phyloP scores from a whole-genome alignment of 1,284 basidiomycete species.

The Leccinum subspadiceum region DNA sequence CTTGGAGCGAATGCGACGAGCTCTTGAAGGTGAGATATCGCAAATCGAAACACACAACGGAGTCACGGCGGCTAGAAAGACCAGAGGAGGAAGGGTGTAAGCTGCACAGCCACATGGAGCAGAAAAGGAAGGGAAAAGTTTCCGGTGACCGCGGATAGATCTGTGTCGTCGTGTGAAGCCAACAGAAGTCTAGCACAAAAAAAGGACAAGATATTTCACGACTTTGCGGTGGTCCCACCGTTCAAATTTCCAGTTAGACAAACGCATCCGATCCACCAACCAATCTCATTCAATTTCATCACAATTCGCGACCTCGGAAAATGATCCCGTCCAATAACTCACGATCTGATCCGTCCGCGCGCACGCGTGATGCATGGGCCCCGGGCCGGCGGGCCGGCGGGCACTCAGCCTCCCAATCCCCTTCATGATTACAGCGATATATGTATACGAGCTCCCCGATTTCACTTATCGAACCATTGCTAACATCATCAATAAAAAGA shows the following conservation, averaged over 20 bases:
- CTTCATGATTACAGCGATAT: neutral
- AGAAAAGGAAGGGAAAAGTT: neutral
- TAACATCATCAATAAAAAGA: neutral
- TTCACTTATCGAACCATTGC: constrained; percentile 1
- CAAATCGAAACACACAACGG: neutral
- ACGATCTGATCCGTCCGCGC: neutral
- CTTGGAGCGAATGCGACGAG: neutral
- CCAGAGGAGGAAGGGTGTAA: neutral
- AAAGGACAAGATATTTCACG: neutral
- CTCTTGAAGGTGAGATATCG: neutral
- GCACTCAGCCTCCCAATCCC: neutral
- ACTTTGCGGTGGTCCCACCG: neutral
- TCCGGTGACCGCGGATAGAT: neutral
- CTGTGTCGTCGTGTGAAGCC: neutral
- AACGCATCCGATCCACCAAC: neutral
- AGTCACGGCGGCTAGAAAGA: neutral
- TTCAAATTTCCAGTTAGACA: neutral
- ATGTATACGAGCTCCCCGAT: neutral
- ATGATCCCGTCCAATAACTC: neutral
- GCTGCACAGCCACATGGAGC: neutral
- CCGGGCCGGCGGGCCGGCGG: neutral
- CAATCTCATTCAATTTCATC: neutral
- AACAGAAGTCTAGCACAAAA: neutral
- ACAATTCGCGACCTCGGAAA: neutral
- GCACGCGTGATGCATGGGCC: neutral